Evolutionary conservation across 176 grass and related monocot species (phyloP), one percentile per base, ranked within the genome.

Genomic region (Eragrostis curvula): DNA sequence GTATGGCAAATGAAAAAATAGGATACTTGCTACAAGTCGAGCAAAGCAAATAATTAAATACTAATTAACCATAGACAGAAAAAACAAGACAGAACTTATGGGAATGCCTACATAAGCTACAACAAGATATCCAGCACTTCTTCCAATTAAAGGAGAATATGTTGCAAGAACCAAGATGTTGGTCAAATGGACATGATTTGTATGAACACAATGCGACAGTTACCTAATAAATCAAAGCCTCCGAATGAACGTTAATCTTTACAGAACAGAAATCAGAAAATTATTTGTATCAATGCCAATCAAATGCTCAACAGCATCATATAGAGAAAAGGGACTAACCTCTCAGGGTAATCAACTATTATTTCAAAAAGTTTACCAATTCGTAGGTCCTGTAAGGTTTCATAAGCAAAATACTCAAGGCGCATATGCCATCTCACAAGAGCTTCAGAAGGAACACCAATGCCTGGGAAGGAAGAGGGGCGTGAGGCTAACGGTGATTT

Each of bases 331-430:
- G 76, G 84, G 67, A 63, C 71, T 64, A 28, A 98, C 96, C 96
- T 98, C 84, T 98, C 96, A 82, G 96, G 96, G 84, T 98, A 98
- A 85, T 98, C 96, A 56, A 98, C 96, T 81, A 98, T 98, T 52
- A 98, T 98, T 86, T 98, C 96, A 88, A 98, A 98, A 84, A 98
- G 92, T 89, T 98, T 98, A 71, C 88, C 84, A 64, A 98, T 91
- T 80, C 96, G 84, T 76, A 98, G 79, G 86, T 98, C 96, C 66
- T 98, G 96, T 72, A 98, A 91, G 75, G 96, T 98, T 81, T 98
- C 96, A 46, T 98, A 98, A 74, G 96, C 96, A 79, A 91, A 95
- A 98, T 98, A 98, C 30, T 98, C 96, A 56, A 98, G 90, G 60
- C 96, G 88, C 90, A 98, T 89, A 68, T 98, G 90, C 96, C 96